phyloP scores from a whole-genome alignment of 2,329 filamentous ascomycete species.

The Exophiala xenobiotica region DNA sequence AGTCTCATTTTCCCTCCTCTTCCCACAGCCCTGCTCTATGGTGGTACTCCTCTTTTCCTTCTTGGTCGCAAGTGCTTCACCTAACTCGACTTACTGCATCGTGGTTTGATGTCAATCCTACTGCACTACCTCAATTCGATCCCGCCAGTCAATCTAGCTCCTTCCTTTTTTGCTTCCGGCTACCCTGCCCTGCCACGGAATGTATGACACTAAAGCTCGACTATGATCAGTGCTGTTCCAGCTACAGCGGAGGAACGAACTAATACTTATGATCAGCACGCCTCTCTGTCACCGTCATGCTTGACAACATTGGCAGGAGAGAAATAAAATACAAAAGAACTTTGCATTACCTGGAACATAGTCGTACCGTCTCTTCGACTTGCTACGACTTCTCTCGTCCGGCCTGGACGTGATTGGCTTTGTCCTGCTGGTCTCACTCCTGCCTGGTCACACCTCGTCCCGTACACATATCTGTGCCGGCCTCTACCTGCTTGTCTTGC shows the following conservation, averaged over 20 bases:
- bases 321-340: conserved; percentile 1
- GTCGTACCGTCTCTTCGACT: conserved; percentile 17
- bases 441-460: conserved; percentile 19
- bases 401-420: conserved; percentile 18
- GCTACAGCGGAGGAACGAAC: not conserved
- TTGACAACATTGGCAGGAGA: not conserved
- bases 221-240: not conserved
- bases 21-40: not conserved
- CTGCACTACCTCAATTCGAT: not conserved
- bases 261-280: conserved; percentile 10
- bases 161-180: not conserved
- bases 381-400: conserved; percentile 3
- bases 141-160: not conserved
- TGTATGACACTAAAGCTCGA: not conserved
- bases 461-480: conserved; percentile 19
- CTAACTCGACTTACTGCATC: not conserved
- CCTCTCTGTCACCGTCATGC: not conserved
- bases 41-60: conserved; percentile 6
- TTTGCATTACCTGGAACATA: conserved; percentile 9
- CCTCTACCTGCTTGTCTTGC: conserved; percentile 11
- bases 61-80: not conserved
- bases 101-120: conserved; percentile 5
- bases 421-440: conserved; percentile 10
- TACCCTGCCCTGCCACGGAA: not conserved
- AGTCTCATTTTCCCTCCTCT: conserved; percentile 6